phyloP scores from a whole-genome alignment of 2,329 filamentous ascomycete genomes.

The Taxawa tesnikishii region DNA sequence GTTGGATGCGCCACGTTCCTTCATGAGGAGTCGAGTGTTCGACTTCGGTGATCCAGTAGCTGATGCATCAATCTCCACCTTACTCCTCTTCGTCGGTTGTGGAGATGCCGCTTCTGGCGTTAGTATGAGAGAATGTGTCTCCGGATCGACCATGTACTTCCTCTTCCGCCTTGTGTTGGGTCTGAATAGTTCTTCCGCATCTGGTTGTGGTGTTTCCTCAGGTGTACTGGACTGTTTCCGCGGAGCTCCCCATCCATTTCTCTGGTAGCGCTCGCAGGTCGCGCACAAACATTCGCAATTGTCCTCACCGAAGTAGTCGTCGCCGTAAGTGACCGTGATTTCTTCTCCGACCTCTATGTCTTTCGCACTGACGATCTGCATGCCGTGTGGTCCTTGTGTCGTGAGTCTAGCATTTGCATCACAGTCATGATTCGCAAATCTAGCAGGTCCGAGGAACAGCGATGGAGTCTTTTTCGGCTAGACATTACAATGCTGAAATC shows the following conservation, averaged over 20 bases:
- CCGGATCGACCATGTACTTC: constrained; percentile 7
- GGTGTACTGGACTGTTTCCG: background rate
- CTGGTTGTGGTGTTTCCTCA: constrained; percentile 1
- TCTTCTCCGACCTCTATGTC: constrained; percentile 82
- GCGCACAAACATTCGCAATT: constrained; percentile 91
- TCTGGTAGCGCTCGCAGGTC: constrained; percentile 63
- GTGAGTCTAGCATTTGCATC: constrained; percentile 79
- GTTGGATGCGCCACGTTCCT: background rate
- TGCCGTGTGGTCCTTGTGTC: constrained; percentile 72
- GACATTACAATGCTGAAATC: constrained; percentile 97
- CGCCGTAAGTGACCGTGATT: constrained; percentile 91
- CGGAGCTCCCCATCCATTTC: constrained; percentile 63
- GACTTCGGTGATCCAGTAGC: background rate
- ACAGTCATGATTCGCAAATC: constrained; percentile 97
- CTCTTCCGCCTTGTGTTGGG: constrained; percentile 8
- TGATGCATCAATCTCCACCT: background rate
- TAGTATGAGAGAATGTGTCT: constrained; percentile 6
- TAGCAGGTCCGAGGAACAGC: constrained; percentile 85
- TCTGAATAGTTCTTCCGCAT: constrained; percentile 6
- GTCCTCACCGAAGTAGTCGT: constrained; percentile 88
- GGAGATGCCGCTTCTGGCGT: constrained; percentile 1
- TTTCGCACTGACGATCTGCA: constrained; percentile 76
- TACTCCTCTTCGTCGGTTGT: background rate
- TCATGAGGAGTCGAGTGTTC: background rate
- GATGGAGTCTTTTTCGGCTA: constrained; percentile 83